Base-by-base conservation (phyloP, 73 alveolate species). In the Paramecium tetraurelia region DNA sequence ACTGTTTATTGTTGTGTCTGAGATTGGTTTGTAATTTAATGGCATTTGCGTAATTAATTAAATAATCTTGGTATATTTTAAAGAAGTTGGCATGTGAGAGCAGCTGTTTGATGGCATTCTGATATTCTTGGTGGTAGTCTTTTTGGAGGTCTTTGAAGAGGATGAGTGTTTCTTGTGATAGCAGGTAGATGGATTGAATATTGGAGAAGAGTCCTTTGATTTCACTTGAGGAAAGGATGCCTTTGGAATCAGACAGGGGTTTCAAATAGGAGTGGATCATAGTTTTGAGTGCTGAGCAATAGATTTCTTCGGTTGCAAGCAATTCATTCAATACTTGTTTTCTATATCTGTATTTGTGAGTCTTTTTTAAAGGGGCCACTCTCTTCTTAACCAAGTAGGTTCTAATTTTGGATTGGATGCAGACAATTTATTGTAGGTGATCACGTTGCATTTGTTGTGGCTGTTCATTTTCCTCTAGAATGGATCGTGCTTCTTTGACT, bases 51-150 rank as follows among this genome's bases (percentile, higher is more conserved):
- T 80, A 80, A 46, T 80, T 80, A 20, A 22, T 41, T 21, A 24
- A 12, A 48, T 80, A 80, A 16, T 80, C 70, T 21, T 21, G 46
- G 16, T 80, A 80, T 80, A 80, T 41, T 80, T 80, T 80, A 80
- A 80, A 80, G 18, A 80, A 80, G 33, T 46, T 41, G 20, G 75
- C 46, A 31, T 31, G 75, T 7, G 57, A 22, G 2, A 31, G 44
- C 4, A 80, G 14, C 12, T 31, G 20, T 27, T 80, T 12, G n/a
- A 40, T 63, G 2, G 90, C 90, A 43, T 38, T 22, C 46, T 38
- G n/a, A 18, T 5, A 31, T 21, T 40, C 36, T 24, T 11, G 5
- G 1, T 21, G 27, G 27, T 38, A 80, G 10, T 80, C 57, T 20
- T 21, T 80, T 21, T 38, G 12, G 14, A 40, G 22, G n/a, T 27